Conservation (phyloP, 805 yeast species). For the Candida qinlingensis region DNA sequence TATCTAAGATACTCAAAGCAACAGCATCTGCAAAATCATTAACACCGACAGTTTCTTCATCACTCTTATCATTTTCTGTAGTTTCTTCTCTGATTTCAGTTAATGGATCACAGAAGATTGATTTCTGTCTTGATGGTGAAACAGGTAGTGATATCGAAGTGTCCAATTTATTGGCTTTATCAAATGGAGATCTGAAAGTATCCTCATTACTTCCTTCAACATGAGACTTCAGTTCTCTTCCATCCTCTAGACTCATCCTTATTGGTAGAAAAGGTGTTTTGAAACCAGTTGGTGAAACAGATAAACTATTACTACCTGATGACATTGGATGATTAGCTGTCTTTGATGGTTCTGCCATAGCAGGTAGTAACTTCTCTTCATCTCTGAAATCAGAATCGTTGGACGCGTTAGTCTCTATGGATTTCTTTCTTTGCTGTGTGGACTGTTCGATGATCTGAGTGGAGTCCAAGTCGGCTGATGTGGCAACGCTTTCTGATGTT, state of each 20-base stretch:
- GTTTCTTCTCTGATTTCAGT: not conserved
- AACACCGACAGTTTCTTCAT: conserved; percentile 1
- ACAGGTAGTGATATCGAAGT: conserved; percentile 11
- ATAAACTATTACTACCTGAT: too few relatives aligned
- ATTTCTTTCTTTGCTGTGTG: not conserved
- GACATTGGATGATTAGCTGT: not conserved
- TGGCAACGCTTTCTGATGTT: not conserved
- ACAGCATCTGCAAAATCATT: conserved; percentile 25
- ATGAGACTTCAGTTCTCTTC: not conserved
- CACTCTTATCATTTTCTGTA: not conserved
- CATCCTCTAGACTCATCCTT: not conserved
- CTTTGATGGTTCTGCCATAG: not conserved
- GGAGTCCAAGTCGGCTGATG: not conserved
- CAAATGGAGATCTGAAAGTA: not conserved
- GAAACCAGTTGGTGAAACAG: not conserved
- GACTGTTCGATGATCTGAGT: not conserved
- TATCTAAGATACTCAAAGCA: conserved; percentile 24
- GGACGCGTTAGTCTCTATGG: not conserved
- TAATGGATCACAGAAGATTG: conserved; percentile 14
- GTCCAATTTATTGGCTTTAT: conserved; percentile 1
- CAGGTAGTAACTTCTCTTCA: conserved; percentile 2
- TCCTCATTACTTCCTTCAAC: too few relatives aligned
- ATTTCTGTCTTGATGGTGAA: conserved; percentile 9
- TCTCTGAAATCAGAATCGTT: conserved; percentile 1
- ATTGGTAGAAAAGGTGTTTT: not conserved